Conservation (phyloP, 257 asterid genomes). For the Jacaranda copaia region DNA sequence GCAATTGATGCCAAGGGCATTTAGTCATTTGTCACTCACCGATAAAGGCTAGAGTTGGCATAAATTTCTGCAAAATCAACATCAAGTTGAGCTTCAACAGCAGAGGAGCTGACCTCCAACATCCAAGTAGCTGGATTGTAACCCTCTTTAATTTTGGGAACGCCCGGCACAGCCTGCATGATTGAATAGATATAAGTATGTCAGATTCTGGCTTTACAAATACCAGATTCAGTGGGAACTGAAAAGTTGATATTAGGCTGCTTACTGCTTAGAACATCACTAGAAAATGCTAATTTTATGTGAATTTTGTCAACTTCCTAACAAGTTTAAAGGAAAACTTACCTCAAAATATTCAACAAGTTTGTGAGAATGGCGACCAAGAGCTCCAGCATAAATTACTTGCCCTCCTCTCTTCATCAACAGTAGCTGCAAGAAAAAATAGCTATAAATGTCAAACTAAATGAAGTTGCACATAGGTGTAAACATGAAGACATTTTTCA, state of each 20-base stretch:
- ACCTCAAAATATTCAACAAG: slow-evolving; percentile 70
- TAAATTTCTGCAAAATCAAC: slow-evolving; percentile 66
- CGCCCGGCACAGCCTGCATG: slow-evolving; percentile 60
- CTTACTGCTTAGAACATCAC: neutral
- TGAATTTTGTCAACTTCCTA: neutral
- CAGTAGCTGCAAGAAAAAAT: slow-evolving; percentile 49
- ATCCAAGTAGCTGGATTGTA: slow-evolving; percentile 80
- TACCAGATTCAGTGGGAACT: no score
- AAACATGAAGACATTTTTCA: neutral
- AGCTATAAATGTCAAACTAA: neutral
- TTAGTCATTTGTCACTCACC: slow-evolving; percentile 34
- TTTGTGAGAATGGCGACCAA: slow-evolving; percentile 59
- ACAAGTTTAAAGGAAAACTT: neutral
- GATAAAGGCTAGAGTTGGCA: slow-evolving; percentile 54
- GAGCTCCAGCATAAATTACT: slow-evolving; percentile 64
- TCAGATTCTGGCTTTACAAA: neutral
- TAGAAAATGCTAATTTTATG: neutral
- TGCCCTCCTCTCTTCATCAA: slow-evolving; percentile 80
- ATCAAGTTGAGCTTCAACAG: slow-evolving; percentile 56
- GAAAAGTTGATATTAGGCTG: no score
- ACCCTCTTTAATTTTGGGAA: slow-evolving; percentile 58
- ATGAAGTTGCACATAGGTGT: neutral
- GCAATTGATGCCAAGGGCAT: neutral
- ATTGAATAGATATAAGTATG: neutral
- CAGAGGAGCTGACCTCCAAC: slow-evolving; percentile 60